Conservation (phyloP, 257 asterid genomes). For the Rhazya stricta region DNA sequence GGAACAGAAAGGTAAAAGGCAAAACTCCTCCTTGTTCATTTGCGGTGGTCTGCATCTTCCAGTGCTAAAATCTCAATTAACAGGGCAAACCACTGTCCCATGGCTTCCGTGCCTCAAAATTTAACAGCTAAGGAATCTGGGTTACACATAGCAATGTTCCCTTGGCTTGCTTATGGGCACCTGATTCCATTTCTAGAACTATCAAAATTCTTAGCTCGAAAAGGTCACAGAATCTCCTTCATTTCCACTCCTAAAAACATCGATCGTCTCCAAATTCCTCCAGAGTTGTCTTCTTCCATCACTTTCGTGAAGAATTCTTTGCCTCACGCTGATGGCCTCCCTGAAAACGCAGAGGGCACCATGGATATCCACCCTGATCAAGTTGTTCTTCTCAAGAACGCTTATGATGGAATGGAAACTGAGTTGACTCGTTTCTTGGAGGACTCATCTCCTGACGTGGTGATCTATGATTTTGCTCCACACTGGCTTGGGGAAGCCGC, state of each 20-base stretch:
- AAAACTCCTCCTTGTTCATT: too few relatives aligned
- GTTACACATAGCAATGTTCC: conserved; percentile 15
- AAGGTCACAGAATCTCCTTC: conserved; percentile 16
- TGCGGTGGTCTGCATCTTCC: too few relatives aligned
- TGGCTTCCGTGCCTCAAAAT: too few relatives aligned
- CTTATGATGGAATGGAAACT: conserved; percentile 18
- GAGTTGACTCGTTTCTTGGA: conserved; percentile 16
- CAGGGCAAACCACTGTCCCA: too few relatives aligned
- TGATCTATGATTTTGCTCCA: conserved; percentile 29
- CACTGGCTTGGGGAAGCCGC: conserved; percentile 30
- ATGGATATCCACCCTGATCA: conserved; percentile 21
- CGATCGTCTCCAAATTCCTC: conserved; percentile 21
- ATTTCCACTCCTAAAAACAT: conserved; percentile 20
- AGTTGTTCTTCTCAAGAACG: conserved; percentile 16
- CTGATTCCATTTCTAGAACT: conserved; percentile 14
- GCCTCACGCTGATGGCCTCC: conserved; percentile 16
- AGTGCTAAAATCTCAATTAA: too few relatives aligned
- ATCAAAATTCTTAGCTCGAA: conserved; percentile 11
- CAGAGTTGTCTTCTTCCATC: conserved; percentile 17
- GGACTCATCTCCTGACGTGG: conserved; percentile 20
- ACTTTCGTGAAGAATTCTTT: neutral
- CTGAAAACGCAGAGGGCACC: conserved; percentile 22
- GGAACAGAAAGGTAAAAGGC: too few relatives aligned
- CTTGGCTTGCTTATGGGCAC: conserved; percentile 23
- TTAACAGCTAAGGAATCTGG: neutral